Evolutionary conservation across 2,329 filamentous ascomycete species (phyloP).

Genomic region (Aspergillus ibericus): DNA sequence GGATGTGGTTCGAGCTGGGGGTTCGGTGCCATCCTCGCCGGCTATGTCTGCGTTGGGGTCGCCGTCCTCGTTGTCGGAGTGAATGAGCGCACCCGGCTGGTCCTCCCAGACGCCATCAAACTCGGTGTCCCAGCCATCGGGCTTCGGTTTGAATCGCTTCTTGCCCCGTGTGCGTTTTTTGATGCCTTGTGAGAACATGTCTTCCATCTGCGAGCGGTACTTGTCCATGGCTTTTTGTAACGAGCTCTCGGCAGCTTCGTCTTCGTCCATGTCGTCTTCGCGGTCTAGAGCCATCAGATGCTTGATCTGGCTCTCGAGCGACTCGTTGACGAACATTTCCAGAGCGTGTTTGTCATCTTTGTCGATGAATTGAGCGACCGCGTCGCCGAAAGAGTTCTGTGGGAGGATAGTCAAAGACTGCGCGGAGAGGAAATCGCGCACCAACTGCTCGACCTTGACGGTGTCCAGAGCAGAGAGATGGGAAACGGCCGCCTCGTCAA

Average conservation of each 20-base stretch:
- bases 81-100: constrained; percentile 65
- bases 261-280: constrained; percentile 67
- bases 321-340: constrained; percentile 74
- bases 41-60: constrained; percentile 48
- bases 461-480: constrained; percentile 65
- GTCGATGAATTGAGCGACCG: constrained; percentile 86
- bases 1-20: constrained; percentile 38
- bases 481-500: constrained; percentile 64
- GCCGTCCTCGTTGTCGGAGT: constrained; percentile 52
- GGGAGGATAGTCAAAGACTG: constrained; percentile 92
- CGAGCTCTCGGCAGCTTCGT: constrained; percentile 62
- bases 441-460: constrained; percentile 84
- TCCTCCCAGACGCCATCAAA: constrained; percentile 84
- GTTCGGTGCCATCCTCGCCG: constrained; percentile 47
- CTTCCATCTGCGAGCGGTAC: constrained; percentile 68
- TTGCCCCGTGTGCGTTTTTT: constrained; percentile 54
- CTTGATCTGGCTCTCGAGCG: constrained; percentile 68
- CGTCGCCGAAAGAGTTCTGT: constrained; percentile 88
- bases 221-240: constrained; percentile 72
- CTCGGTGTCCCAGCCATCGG: constrained; percentile 84
- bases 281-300: constrained; percentile 67
- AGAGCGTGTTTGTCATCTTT: constrained; percentile 95
- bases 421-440: constrained; percentile 80
- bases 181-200: constrained; percentile 66
- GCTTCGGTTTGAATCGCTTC: constrained; percentile 70